Evolutionary conservation across 2,329 filamentous ascomycete species (phyloP), one percentile per base, ranked within the genome.

Genomic region (Cordyceps cicadae): DNA sequence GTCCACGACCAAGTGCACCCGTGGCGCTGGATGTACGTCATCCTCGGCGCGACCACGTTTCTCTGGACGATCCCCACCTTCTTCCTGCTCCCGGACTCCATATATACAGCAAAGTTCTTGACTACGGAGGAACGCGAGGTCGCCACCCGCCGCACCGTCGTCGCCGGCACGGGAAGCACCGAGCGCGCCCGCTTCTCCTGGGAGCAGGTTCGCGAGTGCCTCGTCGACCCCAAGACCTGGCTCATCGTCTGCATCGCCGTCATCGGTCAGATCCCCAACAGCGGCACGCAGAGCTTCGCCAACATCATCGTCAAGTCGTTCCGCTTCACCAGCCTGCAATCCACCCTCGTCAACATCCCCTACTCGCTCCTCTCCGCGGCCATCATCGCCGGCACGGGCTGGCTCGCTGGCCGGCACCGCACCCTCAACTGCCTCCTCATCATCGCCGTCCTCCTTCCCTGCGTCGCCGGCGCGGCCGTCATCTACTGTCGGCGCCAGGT

Each of bases 221-320:
- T 86, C 0, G 58, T 74, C 11, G 84, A 85, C 64, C 81, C 81
- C 3, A 85, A 86, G 68, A 83, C 82, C 0, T 87, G 82, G 82
- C 71, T 86, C 53, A 76, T 87, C 51, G 76, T 83, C 61, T 73
- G 72, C 2, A 77, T 87, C 24, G 76, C 79, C 24, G 63, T 86
- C 5, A 69, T 81, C 3, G 80, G 77, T 2, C 80, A 83, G 69
- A 85, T 87, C 26, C 83, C 84, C 46, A 87, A 86, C 63, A 83
- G 83, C 37, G 84, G 84, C 26, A 83, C 81, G 0, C 79, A 82
- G 65, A 81, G 78, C 65, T 85, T 86, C 54, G 79, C 79, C 46
- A 85, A 83, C 66, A 75, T 84, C 41, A 79, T 84, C 58, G 76
- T 84, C 67, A 75, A 72, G 51, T 81, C 79, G 5, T 84, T 85